Evolutionary conservation across 352 stramenopile genomes (phyloP).

Genomic region (Thalassiosira mediterranea): DNA sequence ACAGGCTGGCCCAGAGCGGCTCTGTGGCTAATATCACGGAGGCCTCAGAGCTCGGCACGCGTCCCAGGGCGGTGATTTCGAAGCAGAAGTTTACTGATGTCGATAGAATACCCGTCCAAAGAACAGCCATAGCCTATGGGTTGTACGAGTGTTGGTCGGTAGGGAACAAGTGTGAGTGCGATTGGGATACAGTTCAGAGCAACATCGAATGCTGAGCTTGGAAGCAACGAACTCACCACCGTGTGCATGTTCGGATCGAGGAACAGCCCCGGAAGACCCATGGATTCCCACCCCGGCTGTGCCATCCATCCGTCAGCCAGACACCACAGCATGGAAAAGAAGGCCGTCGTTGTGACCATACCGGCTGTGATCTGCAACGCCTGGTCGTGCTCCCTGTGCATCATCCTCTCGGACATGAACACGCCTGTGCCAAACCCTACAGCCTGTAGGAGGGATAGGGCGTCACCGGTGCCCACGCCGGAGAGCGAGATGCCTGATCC

Average conservation of each 20-base stretch:
- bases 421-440: slow-evolving; percentile 62
- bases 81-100: slow-evolving; percentile 54
- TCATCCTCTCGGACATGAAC: slow-evolving; percentile 62
- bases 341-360: slow-evolving; percentile 43
- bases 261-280: slow-evolving; percentile 43
- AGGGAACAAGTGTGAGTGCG: too few species aligned
- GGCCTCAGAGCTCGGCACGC: slow-evolving; percentile 52
- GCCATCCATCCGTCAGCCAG: slow-evolving; percentile 50
- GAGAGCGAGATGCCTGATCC: slow-evolving; percentile 3
- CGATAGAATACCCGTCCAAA: slow-evolving; percentile 66
- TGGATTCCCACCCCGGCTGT: slow-evolving; percentile 15
- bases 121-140: slow-evolving; percentile 22
- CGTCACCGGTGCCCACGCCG: slow-evolving; percentile 41
- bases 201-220: too few species aligned
- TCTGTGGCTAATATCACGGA: slow-evolving; percentile 65
- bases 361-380: slow-evolving; percentile 56
- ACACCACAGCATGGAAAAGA: slow-evolving; percentile 48
- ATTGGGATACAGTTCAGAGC: too few species aligned
- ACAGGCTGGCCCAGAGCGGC: slow-evolving; percentile 60
- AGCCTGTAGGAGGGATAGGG: slow-evolving; percentile 54
- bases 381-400: slow-evolving; percentile 44
- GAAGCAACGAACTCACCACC: too few species aligned
- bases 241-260: slow-evolving; percentile 7
- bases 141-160: too few species aligned
- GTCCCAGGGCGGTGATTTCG: slow-evolving; percentile 59